Conservation (phyloP, 805 yeast species). For the Kluyveromyces starmeri region DNA sequence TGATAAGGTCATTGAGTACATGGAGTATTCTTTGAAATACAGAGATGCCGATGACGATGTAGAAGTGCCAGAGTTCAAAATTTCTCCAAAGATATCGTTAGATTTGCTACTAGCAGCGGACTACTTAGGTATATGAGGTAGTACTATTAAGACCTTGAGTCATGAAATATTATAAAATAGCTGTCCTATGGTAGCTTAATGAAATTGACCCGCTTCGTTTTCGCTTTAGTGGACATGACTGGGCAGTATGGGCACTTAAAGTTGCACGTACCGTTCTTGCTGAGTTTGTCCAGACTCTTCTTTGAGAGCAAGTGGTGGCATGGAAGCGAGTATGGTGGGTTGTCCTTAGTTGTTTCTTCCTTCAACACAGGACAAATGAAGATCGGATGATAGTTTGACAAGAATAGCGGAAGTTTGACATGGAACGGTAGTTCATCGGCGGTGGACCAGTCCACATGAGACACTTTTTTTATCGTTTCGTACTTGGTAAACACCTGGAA, state of each 20-base stretch:
- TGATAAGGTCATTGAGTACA: slow-evolving; percentile 75
- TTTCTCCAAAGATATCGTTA: slow-evolving; percentile 90
- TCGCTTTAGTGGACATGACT: slow-evolving; percentile 33
- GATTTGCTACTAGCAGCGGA: slow-evolving; percentile 92
- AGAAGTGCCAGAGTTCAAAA: slow-evolving; percentile 74
- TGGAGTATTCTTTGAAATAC: slow-evolving; percentile 67
- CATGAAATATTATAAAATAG: too few species aligned
- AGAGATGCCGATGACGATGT: slow-evolving; percentile 37
- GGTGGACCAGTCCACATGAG: slow-evolving; percentile 43
- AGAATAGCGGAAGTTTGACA: slow-evolving; percentile 41
- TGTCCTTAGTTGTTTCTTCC: slow-evolving; percentile 50
- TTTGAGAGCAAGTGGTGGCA: slow-evolving; percentile 58
- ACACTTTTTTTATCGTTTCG: slow-evolving; percentile 26
- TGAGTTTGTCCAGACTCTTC: slow-evolving; percentile 42
- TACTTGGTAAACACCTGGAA: slow-evolving; percentile 46
- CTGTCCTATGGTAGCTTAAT: slow-evolving; percentile 24
- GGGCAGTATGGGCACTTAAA: slow-evolving; percentile 75
- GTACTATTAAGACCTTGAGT: too few species aligned
- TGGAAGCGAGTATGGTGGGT: slow-evolving; percentile 56
- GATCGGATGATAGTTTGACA: slow-evolving; percentile 50
- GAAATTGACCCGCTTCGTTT: slow-evolving; percentile 39
- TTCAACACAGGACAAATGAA: slow-evolving; percentile 66
- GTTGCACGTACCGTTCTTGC: slow-evolving; percentile 33
- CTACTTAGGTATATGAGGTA: slow-evolving; percentile 32
- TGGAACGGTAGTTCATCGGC: slow-evolving; percentile 55